A percentile compares a stretch with the other conserved stretches of the same genome.
Evolutionary conservation across 2,329 filamentous ascomycete species (phyloP).

Genomic region (Rutstroemia sp.): DNA sequence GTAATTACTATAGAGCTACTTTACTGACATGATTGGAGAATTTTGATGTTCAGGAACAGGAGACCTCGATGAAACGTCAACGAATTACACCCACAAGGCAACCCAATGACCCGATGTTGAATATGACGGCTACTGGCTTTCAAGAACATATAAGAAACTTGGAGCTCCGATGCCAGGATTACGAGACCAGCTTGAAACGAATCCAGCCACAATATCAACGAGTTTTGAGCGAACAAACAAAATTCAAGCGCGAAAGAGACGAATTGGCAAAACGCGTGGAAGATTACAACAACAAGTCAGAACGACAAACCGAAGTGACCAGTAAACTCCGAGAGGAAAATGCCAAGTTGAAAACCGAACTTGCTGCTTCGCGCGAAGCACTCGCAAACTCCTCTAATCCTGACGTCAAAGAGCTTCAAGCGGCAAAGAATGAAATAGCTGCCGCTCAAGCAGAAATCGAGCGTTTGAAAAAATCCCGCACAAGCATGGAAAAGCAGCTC

Average conservation of each 20-base stretch:
- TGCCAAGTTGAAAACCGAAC: conserved; percentile 15
- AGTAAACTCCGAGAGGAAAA: conserved; percentile 24
- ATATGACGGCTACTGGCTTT: conserved; percentile 32
- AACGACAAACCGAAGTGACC: conserved; percentile 16
- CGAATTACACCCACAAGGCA: conserved; percentile 4
- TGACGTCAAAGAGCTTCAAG: conserved; percentile 34
- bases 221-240: conserved; percentile 45
- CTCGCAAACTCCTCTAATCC: conserved; percentile 30
- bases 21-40: neutral
- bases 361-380: conserved; percentile 21
- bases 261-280: conserved; percentile 10
- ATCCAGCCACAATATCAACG: conserved; percentile 42
- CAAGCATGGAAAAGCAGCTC: conserved; percentile 18
- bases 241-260: conserved; percentile 37
- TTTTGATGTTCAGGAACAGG: conserved; percentile 1
- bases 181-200: conserved; percentile 36
- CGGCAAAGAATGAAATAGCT: conserved; percentile 33
- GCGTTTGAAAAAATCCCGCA: conserved; percentile 16
- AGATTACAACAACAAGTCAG: conserved; percentile 15
- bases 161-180: conserved; percentile 39
- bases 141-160: conserved; percentile 37
- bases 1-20: neutral
- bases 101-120: conserved; percentile 4
- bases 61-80: conserved; percentile 2
- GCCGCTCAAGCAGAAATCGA: conserved; percentile 16